Evolutionary conservation across 1,139 yeast genomes (phyloP).

Genomic region (Candida pseudoviswanathii): DNA sequence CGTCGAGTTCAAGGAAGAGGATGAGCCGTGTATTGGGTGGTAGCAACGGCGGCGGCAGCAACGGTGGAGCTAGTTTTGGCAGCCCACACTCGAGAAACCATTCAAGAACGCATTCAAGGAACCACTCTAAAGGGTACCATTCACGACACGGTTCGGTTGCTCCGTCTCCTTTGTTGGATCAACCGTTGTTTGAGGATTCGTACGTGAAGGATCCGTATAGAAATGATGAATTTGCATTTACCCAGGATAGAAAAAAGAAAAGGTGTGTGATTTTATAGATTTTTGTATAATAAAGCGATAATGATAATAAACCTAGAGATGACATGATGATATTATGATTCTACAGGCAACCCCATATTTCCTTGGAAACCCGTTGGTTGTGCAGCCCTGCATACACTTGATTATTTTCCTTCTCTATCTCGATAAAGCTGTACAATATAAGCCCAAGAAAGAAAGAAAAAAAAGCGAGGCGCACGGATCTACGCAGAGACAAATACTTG

Average conservation of each 20-base stretch:
- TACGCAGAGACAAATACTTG: background rate
- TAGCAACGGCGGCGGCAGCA: slow-evolving; percentile 12
- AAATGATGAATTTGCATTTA: slow-evolving; percentile 47
- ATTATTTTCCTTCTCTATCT: too few relatives aligned
- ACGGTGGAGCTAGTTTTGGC: slow-evolving; percentile 7
- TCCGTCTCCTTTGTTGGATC: slow-evolving; percentile 39
- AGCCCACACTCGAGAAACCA: slow-evolving; percentile 17
- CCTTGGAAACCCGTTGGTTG: background rate
- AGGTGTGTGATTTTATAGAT: slow-evolving; percentile 38
- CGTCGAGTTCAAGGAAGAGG: slow-evolving; percentile 33
- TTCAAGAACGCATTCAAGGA: slow-evolving; percentile 25
- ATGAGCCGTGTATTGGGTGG: slow-evolving; percentile 31
- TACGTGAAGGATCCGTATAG: slow-evolving; percentile 36
- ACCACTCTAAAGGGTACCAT: slow-evolving; percentile 29
- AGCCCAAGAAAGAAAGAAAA: background rate
- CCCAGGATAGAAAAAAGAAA: slow-evolving; percentile 34
- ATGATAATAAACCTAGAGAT: too few relatives aligned
- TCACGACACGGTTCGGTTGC: slow-evolving; percentile 40
- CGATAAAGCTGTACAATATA: background rate
- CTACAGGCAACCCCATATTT: background rate
- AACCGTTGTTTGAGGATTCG: slow-evolving; percentile 41
- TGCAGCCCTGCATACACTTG: background rate
- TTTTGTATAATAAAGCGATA: too few relatives aligned
- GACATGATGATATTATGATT: too few relatives aligned
- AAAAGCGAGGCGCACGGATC: background rate